Percentiles rank a stretch among this genome's conserved stretches.
Conservation (phyloP, 345 rosid genomes). For the Brassica napus region DNA sequence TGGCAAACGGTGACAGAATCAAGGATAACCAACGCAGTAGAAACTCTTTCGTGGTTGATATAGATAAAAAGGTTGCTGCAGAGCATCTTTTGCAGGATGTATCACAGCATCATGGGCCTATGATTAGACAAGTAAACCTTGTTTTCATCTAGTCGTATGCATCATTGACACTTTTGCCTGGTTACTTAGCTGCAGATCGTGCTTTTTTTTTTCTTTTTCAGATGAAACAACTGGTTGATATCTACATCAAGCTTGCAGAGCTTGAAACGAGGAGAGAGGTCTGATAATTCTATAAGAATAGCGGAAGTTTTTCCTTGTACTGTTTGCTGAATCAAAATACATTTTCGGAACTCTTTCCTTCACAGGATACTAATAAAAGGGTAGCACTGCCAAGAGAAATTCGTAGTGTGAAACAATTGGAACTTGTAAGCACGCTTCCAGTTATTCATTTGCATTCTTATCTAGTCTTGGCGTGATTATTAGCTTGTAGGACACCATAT, state of each 20-base stretch:
- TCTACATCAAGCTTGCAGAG: slow-evolving; percentile 95
- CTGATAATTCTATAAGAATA: slow-evolving; percentile 24
- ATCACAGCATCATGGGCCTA: slow-evolving; percentile 65
- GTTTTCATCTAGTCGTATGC: slow-evolving; percentile 19
- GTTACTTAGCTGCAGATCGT: slow-evolving; percentile 15
- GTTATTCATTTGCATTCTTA: slow-evolving; percentile 15
- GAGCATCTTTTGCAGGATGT: slow-evolving; percentile 77
- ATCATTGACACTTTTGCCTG: neutral
- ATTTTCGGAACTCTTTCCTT: slow-evolving; percentile 25
- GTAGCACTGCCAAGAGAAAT: slow-evolving; percentile 81
- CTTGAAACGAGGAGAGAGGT: slow-evolving; percentile 98
- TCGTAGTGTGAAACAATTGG: slow-evolving; percentile 74
- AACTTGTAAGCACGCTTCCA: slow-evolving; percentile 64
- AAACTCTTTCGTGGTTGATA: slow-evolving; percentile 88
- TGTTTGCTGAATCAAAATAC: slow-evolving; percentile 24
- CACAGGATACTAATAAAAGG: slow-evolving; percentile 74
- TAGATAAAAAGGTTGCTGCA: slow-evolving; percentile 88
- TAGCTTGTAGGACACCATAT: slow-evolving; percentile 20
- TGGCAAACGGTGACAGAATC: slow-evolving; percentile 96
- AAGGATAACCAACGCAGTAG: slow-evolving; percentile 90
- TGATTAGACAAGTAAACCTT: slow-evolving; percentile 66
- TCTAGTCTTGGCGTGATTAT: slow-evolving; percentile 15
- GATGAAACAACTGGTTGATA: slow-evolving; percentile 97
- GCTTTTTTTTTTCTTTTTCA: slow-evolving; percentile 28
- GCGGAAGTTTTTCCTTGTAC: slow-evolving; percentile 10